Conservation (phyloP, 768 basidiomycete species). For the Russula sp. region DNA sequence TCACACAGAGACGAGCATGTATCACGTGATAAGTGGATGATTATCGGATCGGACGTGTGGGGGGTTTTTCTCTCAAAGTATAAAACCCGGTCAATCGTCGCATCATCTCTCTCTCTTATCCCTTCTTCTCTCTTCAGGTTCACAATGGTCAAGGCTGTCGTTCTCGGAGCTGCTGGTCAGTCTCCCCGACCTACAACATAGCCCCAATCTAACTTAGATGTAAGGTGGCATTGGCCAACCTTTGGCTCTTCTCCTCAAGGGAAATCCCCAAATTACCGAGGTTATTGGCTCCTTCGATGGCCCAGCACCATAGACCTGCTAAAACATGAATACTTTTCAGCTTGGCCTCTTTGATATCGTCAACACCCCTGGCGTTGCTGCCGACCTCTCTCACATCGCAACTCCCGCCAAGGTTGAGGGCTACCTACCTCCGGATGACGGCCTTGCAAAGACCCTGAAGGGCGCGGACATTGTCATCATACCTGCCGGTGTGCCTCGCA, state of each 20-base stretch:
- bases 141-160: slow-evolving; percentile 76
- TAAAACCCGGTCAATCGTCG: slow-evolving; percentile 1
- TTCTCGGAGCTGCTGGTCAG: slow-evolving; percentile 92
- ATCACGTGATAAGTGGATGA: slow-evolving; percentile 1
- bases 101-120: slow-evolving; percentile 14
- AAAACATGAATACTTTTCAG: slow-evolving; percentile 39
- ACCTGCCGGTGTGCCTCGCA: slow-evolving; percentile 94
- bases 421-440: slow-evolving; percentile 74
- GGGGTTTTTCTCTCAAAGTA: not conserved
- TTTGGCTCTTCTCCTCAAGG: slow-evolving; percentile 86
- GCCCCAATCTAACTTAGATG: slow-evolving; percentile 12
- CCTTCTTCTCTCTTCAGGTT: slow-evolving; percentile 1
- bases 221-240: slow-evolving; percentile 97
- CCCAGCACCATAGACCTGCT: not conserved
- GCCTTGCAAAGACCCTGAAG: slow-evolving; percentile 75
- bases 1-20: not conserved
- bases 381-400: slow-evolving; percentile 90
- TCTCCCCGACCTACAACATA: not conserved
- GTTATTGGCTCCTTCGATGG: slow-evolving; percentile 38
- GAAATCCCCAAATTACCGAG: slow-evolving; percentile 75
- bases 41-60: slow-evolving; percentile 5
- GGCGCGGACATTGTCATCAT: slow-evolving; percentile 92
- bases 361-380: slow-evolving; percentile 95
- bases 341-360: slow-evolving; percentile 94
- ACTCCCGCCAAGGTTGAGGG: slow-evolving; percentile 84